Base-by-base conservation (phyloP, 2,329 filamentous ascomycete genomes). In the Volutella citrinella region DNA sequence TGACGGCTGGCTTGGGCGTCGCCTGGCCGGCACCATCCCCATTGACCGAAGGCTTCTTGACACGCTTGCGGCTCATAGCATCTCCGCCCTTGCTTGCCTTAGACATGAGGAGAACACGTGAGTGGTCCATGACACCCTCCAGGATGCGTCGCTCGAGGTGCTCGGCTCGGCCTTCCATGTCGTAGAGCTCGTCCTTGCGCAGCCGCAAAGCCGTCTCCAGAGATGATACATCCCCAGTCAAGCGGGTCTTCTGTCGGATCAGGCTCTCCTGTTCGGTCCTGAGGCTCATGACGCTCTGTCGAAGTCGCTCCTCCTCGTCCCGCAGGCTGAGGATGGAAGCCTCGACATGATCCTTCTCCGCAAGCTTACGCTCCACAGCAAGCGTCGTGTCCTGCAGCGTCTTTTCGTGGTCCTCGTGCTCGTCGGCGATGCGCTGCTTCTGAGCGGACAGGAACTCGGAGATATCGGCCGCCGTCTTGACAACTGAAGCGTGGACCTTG, bases 121-220 rank as follows among this genome's bases (percentile, higher is more conserved):
- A 96, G 59, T 97, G 91, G 51, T 97, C 90, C 66, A 98, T 94
- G 43, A 97, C 87, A 17, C 91, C 90, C 47, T 97, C 91, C 19
- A 98, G 69, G 48, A 98, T 95, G 17, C 93, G 82, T 32, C 90
- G 85, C 65, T 98, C 93, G 16, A 98, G 72, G 5, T 80, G 78
- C 59, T 96, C 89, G 4, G 91, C 93, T 43, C 91, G 85, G 10
- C 76, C 70, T 59, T 97, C 91, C 86, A 98, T 96, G 17, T 85
- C 76, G 27, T 87, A 80, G 39, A 98, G 78, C 64, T 97, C 93
- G 49, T 97, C 91, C 27, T 87, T 84, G 34, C 93, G 84, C 36
- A 97, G 82, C 13, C 84, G 80, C 19, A 97, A 75, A 1, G 93
- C 91, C 8, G 88, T 97, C 58, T 97, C 88, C 3, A 98, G 76